These are phyloP conservation scores for Paraglomus brasilianum DNA, from an alignment of 192 early-diverging fungal species.

Conservation along the genomic window DNA sequence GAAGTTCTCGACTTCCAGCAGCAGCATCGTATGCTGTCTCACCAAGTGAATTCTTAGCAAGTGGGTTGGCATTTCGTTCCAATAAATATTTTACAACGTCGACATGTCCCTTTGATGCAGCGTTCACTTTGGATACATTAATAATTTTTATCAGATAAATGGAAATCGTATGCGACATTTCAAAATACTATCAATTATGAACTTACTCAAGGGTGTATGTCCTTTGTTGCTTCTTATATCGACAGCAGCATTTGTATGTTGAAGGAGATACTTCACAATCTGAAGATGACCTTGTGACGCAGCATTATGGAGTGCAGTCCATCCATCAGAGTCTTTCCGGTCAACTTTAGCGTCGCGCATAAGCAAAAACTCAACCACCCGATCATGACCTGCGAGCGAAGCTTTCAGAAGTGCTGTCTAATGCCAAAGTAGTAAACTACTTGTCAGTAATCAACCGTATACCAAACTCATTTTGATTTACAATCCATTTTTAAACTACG, in stretches of 20 bases:
- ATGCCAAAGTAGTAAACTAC: not conserved
- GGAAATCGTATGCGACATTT: not conserved
- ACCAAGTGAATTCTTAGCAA: constrained; percentile 59
- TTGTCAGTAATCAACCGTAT: too few species aligned
- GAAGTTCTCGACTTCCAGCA: constrained; percentile 59
- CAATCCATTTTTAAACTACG: too few species aligned
- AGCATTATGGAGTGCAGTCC: constrained; percentile 78
- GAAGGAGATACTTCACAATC: constrained; percentile 56
- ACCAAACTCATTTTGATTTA: too few species aligned
- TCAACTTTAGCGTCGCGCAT: constrained; percentile 57
- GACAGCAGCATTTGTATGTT: constrained; percentile 53
- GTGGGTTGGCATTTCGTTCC: constrained; percentile 56
- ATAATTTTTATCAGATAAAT: not conserved
- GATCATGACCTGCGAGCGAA: constrained; percentile 58
- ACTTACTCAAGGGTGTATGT: constrained; percentile 69
- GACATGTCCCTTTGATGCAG: constrained; percentile 63
- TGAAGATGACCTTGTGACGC: constrained; percentile 57
- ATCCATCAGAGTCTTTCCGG: constrained; percentile 68
- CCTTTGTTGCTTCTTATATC: constrained; percentile 61
- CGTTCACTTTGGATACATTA: constrained; percentile 53
- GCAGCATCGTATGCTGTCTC: constrained; percentile 74
- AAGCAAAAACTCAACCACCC: constrained; percentile 58
- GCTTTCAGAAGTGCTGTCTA: constrained; percentile 72
- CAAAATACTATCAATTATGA: too few species aligned
- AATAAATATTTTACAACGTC: constrained; percentile 63